Conservation (phyloP, 495 filamentous ascomycete genomes). For the Acidomyces sp. region DNA sequence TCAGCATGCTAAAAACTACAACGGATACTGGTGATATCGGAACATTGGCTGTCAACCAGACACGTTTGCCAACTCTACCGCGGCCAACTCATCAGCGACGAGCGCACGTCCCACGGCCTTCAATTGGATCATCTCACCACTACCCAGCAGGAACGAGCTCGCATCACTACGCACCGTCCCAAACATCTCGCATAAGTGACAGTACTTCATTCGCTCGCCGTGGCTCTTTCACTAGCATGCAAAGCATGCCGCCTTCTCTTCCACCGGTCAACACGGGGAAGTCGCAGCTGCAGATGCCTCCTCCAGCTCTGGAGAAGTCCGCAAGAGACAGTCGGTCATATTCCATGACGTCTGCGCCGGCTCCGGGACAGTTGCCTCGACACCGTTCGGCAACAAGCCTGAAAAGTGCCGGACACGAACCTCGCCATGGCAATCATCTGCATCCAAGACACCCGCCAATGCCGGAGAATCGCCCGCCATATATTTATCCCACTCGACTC, state of each 20-base stretch:
- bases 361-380: constrained; percentile 38
- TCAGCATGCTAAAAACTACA: constrained; percentile 55
- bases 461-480: constrained; percentile 40
- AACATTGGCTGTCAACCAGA: constrained; percentile 42
- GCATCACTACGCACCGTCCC: constrained; percentile 23
- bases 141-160: constrained; percentile 6
- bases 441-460: constrained; percentile 12
- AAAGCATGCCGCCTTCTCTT: constrained; percentile 20
- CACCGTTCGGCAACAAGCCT: constrained; percentile 42
- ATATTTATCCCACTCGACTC: constrained; percentile 50
- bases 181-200: constrained; percentile 17
- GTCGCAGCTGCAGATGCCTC: constrained; percentile 19
- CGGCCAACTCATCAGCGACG: constrained; percentile 19
- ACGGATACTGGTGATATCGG: constrained; percentile 59
- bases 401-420: constrained; percentile 31
- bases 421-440: constrained; percentile 28
- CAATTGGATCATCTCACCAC: constrained; percentile 13
- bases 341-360: constrained; percentile 42
- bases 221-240: constrained; percentile 21
- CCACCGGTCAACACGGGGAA: constrained; percentile 11
- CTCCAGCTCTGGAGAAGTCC: constrained; percentile 6
- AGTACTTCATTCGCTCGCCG: constrained; percentile 11
- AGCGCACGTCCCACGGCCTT: constrained; percentile 20
- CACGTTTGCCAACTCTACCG: constrained; percentile 29
- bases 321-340: constrained; percentile 37